A percentile compares a stretch with the other conserved stretches of the same genome.
These are phyloP conservation scores for Nepenthes mirabilis DNA, from an alignment of 148 eudicot species.

Conservation along the genomic window DNA sequence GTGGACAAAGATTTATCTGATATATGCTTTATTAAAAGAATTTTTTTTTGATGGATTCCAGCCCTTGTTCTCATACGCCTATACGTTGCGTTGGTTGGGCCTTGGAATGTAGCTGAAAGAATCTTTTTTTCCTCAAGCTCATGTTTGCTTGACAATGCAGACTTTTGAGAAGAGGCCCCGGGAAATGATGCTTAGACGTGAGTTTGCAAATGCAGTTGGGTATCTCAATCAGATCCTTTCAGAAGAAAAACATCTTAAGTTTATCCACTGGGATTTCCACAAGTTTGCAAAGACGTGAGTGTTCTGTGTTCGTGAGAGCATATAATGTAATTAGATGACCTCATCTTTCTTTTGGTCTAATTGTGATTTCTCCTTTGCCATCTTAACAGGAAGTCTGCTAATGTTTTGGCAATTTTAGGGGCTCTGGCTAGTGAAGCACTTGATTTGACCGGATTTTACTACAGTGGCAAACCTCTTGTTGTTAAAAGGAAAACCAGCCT, in stretches of 20 bases:
- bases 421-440: slow-evolving; percentile 88
- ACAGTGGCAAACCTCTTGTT: slow-evolving; percentile 66
- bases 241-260: slow-evolving; percentile 66
- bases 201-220: slow-evolving; percentile 89
- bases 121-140: slow-evolving; percentile 1
- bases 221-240: slow-evolving; percentile 80
- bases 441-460: slow-evolving; percentile 92
- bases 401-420: slow-evolving; percentile 89
- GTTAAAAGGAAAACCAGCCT: slow-evolving; percentile 47
- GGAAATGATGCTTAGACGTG: slow-evolving; percentile 97
- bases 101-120: neutral
- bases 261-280: slow-evolving; percentile 97
- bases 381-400: slow-evolving; percentile 81
- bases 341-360: slow-evolving; percentile 13
- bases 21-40: too few relatives aligned
- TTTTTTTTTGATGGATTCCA: too few relatives aligned
- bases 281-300: slow-evolving; percentile 92
- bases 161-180: slow-evolving; percentile 95
- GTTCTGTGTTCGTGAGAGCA: slow-evolving; percentile 11
- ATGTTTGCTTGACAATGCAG: slow-evolving; percentile 31
- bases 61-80: too few relatives aligned
- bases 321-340: neutral
- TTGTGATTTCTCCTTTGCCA: slow-evolving; percentile 8
- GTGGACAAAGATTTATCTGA: too few relatives aligned
- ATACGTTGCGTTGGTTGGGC: too few relatives aligned